Base-by-base conservation (phyloP, 306 rosid species). In the Geum urbanum region DNA sequence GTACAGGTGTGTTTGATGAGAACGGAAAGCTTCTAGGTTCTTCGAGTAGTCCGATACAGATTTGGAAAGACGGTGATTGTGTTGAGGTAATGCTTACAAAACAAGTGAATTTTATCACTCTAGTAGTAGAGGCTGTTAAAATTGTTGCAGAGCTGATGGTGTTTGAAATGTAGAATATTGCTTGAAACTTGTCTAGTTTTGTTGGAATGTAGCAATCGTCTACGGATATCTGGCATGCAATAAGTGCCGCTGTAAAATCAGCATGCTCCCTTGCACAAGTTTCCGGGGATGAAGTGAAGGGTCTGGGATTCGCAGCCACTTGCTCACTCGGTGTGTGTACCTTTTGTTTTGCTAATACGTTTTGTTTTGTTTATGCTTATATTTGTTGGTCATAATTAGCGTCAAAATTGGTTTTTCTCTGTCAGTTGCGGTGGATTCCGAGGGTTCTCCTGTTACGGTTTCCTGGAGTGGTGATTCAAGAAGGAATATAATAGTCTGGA, bases 151-250 rank as follows among this genome's bases (percentile, higher is more conserved):
- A 71, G 53, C 58, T 64, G 58, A 76, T 6, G 19, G 10, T 18
- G 18, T 67, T 13, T 67, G 46, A 40, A 41, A 51, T 48, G 53
- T 44, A 50, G 63, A 4, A 41, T 20, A 78, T 73, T 15, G n/a
- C 58, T 73, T 63, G 57, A 69, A 56, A 51, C 54, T 70, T 69
- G 75, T 63, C 61, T 54, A 58, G 73, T 20, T 48, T 48, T 4
- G 40, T 74, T 74, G 69, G 68, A 64, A 83, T 73, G 73, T 92
- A 94, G 98, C 98, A 94, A 94, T 94, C 97, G 69, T 94, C 98
- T 55, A 90, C 98, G 16, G 98, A 90, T 84, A 94, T 94, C 71
- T 94, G 98, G 98, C 98, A 77, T 76, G 95, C 98, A 49, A 84
- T 94, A 68, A 84, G 97, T 80, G 92, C 88, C 11, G 96, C 98